These are phyloP conservation scores for Rugonectria rugulosa DNA, from an alignment of 2,329 filamentous ascomycete species.

Conservation along the genomic window DNA sequence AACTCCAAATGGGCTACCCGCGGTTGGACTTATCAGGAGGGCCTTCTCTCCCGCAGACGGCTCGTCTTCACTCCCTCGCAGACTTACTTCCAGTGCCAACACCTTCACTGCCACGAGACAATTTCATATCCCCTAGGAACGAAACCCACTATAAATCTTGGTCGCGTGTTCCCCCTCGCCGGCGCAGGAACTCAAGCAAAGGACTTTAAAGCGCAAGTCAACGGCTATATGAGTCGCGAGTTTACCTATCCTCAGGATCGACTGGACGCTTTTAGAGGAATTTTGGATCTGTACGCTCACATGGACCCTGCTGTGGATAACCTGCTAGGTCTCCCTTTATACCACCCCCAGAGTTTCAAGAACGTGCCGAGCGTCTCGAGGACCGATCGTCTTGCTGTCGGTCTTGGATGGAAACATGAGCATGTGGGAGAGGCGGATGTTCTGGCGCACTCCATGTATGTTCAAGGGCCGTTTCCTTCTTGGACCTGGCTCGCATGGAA, in stretches of 20 bases:
- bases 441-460: slow-evolving; percentile 37
- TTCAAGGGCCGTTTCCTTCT: slow-evolving; percentile 42
- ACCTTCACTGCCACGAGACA: slow-evolving; percentile 48
- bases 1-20: slow-evolving; percentile 46
- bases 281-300: slow-evolving; percentile 41
- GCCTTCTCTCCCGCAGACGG: slow-evolving; percentile 44
- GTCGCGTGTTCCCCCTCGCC: slow-evolving; percentile 42
- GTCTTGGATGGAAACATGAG: slow-evolving; percentile 45
- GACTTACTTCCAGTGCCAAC: slow-evolving; percentile 48
- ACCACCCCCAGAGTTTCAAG: slow-evolving; percentile 43
- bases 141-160: slow-evolving; percentile 41
- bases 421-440: slow-evolving; percentile 29
- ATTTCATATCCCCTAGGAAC: slow-evolving; percentile 44
- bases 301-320: slow-evolving; percentile 39
- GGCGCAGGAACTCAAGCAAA: slow-evolving; percentile 34
- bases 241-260: slow-evolving; percentile 40
- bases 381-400: slow-evolving; percentile 46
- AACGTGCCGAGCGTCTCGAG: slow-evolving; percentile 38
- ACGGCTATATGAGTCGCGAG: slow-evolving; percentile 42
- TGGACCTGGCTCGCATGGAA: slow-evolving; percentile 51
- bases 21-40: slow-evolving; percentile 49
- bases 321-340: slow-evolving; percentile 46
- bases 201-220: slow-evolving; percentile 40
- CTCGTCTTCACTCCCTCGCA: slow-evolving; percentile 49
- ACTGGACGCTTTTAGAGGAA: slow-evolving; percentile 45